Conservation (phyloP, 495 filamentous ascomycete species). For the Talaromyces proteolyticus region DNA sequence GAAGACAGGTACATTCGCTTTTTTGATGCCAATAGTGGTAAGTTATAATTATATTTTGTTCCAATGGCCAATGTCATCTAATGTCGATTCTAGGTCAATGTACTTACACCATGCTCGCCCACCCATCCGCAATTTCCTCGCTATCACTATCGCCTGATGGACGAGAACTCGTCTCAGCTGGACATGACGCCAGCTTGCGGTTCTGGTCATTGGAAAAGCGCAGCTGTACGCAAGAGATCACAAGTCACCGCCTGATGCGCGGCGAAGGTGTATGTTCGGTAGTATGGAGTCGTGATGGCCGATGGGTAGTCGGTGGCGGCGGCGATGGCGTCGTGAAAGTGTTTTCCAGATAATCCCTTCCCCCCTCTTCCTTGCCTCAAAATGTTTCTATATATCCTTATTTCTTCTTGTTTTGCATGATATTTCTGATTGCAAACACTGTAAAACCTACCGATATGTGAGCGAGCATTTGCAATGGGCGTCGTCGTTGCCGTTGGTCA, state of each 20-base stretch:
- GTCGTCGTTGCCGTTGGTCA: not conserved
- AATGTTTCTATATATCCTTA: not conserved
- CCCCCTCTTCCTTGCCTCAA: not conserved
- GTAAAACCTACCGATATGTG: constrained; percentile 3
- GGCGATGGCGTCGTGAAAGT: constrained; percentile 98
- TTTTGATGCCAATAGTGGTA: constrained; percentile 98
- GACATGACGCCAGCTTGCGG: constrained; percentile 87
- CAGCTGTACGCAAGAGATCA: constrained; percentile 88
- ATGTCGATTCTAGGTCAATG: constrained; percentile 77
- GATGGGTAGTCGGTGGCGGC: constrained; percentile 89
- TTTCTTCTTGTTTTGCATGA: constrained; percentile 1
- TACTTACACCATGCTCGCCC: constrained; percentile 96
- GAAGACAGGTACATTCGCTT: constrained; percentile 94
- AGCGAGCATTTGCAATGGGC: constrained; percentile 9
- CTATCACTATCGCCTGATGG: constrained; percentile 89
- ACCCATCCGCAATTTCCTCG: constrained; percentile 84
- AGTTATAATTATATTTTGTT: constrained; percentile 25
- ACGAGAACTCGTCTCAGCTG: constrained; percentile 88
- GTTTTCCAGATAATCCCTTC: constrained; percentile 57
- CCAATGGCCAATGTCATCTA: constrained; percentile 14
- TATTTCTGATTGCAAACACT: constrained; percentile 2
- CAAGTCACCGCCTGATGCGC: constrained; percentile 82
- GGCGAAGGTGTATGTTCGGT: constrained; percentile 92
- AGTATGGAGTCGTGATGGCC: constrained; percentile 88
- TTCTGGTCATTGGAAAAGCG: constrained; percentile 99